Evolutionary conservation across 441 rosid species (phyloP).

Genomic region (Caryocar brasiliense): DNA sequence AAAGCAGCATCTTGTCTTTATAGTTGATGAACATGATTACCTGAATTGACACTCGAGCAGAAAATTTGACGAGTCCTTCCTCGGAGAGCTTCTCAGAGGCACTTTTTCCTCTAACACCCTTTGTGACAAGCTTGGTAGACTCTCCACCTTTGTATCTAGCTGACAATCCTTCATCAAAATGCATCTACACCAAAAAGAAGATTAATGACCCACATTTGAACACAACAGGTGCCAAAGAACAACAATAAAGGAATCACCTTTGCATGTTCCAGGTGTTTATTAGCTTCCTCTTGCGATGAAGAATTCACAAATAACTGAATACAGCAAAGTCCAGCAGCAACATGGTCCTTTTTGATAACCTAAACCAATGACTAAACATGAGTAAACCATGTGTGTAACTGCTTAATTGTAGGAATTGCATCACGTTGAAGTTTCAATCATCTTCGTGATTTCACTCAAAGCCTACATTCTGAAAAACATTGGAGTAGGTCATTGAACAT

Average conservation of each 20-base stretch:
- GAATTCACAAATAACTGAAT: conserved; percentile 93
- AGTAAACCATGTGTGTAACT: background rate
- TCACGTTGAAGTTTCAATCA: background rate
- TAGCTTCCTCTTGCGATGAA: conserved; percentile 80
- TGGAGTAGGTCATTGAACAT: background rate
- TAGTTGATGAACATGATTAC: conserved; percentile 24
- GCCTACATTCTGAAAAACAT: background rate
- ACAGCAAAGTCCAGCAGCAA: conserved; percentile 94
- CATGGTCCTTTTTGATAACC: conserved; percentile 93
- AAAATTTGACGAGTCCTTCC: conserved; percentile 78
- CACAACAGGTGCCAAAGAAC: background rate
- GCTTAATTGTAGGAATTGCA: background rate
- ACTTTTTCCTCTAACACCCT: conserved; percentile 74
- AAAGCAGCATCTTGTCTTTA: background rate
- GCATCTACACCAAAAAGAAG: conserved; percentile 45
- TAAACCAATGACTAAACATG: conserved; percentile 21
- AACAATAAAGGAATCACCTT: conserved; percentile 40
- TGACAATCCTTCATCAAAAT: conserved; percentile 90
- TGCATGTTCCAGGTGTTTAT: conserved; percentile 79
- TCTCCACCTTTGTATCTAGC: conserved; percentile 80
- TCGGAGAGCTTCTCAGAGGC: conserved; percentile 77
- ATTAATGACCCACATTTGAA: background rate
- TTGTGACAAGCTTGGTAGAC: conserved; percentile 59
- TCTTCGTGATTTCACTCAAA: no score
- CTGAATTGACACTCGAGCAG: conserved; percentile 83